Base-by-base conservation (phyloP, 768 basidiomycete genomes). In the Collybia mongolica region DNA sequence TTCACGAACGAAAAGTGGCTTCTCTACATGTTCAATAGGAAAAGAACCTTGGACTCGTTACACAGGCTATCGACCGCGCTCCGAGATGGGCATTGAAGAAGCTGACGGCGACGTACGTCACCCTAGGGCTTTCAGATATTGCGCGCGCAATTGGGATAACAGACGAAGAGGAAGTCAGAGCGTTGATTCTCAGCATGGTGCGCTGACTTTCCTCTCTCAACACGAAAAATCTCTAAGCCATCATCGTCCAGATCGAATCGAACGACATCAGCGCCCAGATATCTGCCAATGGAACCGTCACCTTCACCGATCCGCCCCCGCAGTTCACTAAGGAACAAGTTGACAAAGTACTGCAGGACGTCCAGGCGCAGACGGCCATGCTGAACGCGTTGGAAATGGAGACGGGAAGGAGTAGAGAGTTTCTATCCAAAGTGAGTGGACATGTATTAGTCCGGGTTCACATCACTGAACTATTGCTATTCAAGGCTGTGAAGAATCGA, bases 71-170 rank as follows among this genome's bases (percentile, higher is more conserved):
- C 22, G 77, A 79, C 5, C 81, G 82, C 14, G 84, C 89, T 0
- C 87, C 90, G 0, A 75, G 87, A 17, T 93, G 92, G 84, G 72
- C 81, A 42, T 80, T 94, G 57, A 84, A 82, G 66, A 88, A 83
- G 62, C 80, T 94, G 49, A 93, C 88, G 0, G 80, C 80, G 44
- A 93, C 93, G 2, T 96, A 93, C 59, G 75, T 92, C 36, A 90
- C 88, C 0, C 80, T 93, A 14, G 79, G 84, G 29, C 68, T 94
- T 6, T 66, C 75, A 0, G 89, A 93, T 55, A 90, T 95, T 44
- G 85, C 79, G 2, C 74, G 72, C 14, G 71, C 73, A 9, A 71
- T 80, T 58, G 72, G 74, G 46, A 76, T 83, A 39, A 71, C 77
- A 3, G 74, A 59, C 19, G 75, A 78, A 43, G 80, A 76, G 12